Evolutionary conservation across 768 basidiomycete genomes (phyloP).

Genomic region (Hypsizygus marmoreus): DNA sequence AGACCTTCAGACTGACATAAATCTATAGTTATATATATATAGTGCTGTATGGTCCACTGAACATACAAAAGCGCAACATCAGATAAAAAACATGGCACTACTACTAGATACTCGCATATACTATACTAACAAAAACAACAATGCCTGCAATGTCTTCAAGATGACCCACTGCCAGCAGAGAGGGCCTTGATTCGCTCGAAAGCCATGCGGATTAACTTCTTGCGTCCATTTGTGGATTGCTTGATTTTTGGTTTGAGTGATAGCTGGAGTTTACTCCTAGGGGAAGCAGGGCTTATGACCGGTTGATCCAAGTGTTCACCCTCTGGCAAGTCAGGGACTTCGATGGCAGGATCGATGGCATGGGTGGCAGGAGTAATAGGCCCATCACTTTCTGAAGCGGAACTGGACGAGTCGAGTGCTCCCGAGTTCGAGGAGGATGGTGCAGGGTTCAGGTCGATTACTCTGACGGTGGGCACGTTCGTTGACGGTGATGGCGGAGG

Average conservation of each 20-base stretch:
- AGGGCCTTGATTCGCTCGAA: constrained; percentile 21
- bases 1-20: too few species aligned
- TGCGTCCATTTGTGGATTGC: constrained; percentile 27
- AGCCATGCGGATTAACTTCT: constrained; percentile 39
- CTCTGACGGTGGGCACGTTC: constrained; percentile 5
- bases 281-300: constrained; percentile 5
- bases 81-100: too few species aligned
- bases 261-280: background rate
- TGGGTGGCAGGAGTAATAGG: constrained; percentile 51
- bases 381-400: constrained; percentile 41
- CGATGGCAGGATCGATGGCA: constrained; percentile 41
- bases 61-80: too few species aligned
- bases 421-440: constrained; percentile 15
- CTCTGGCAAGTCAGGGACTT: constrained; percentile 44
- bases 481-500: constrained; percentile 15
- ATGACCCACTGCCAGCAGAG: constrained; percentile 12
- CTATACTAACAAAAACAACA: constrained; percentile 2
- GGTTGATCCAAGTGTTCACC: constrained; percentile 36
- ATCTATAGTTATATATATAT: too few species aligned
- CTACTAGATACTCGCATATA: too few species aligned
- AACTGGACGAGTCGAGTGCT: constrained; percentile 26
- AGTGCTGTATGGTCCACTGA: too few species aligned
- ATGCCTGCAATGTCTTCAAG: constrained; percentile 3
- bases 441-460: constrained; percentile 8
- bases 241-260: constrained; percentile 14